Base-by-base conservation (phyloP, 805 yeast genomes). In the Candida wancherniae region DNA sequence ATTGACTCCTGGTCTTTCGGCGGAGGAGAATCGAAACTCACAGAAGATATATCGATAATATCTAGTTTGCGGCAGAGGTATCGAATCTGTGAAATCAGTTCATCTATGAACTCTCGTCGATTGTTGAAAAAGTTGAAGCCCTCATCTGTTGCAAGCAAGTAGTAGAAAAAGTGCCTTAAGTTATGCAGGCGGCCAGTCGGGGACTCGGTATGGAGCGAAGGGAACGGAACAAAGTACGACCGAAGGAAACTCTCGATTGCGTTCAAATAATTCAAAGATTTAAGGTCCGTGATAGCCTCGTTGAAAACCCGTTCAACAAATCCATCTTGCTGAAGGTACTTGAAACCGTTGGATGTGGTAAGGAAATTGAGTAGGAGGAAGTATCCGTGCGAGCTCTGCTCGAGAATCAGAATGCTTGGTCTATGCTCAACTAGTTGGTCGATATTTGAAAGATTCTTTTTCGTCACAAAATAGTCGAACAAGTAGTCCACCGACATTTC, bases 91-190 rank as follows among this genome's bases (percentile, higher is more conserved):
- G 36, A 26, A 9, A 57, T 44, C 24, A 72, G 54, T 19, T 53
- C 56, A 9, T 66, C 61, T 28, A 75, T 44, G 30, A 65, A 68
- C 19, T 71, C 61, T 18, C 47, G 34, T 16, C 42, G 39, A 22
- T 45, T 35, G 13, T 71, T 65, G 27, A 90, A 65, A 28, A 80
- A 59, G 15, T 67, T 65, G 32, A 84, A 66, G 0, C 97, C 97
- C 36, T 84, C 90, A 36, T 74, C 81, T 0, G 96, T 85, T 32
- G 80, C 74, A 1, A 85, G 81, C 27, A 90, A 62, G 45, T 80
- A 84, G 10, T 85, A 84, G 55, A 84, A 86, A 45, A 90, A 84
- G 50, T 84, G 88, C 15, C 70, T 38, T 27, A 35, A 29, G n/a
- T n/a, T n/a, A n/a, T n/a, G n/a, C n/a, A n/a, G n/a, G n/a, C n/a